These are phyloP conservation scores for Carex pumila DNA, from an alignment of 176 grass and related monocot genomes.

Conservation along the genomic window DNA sequence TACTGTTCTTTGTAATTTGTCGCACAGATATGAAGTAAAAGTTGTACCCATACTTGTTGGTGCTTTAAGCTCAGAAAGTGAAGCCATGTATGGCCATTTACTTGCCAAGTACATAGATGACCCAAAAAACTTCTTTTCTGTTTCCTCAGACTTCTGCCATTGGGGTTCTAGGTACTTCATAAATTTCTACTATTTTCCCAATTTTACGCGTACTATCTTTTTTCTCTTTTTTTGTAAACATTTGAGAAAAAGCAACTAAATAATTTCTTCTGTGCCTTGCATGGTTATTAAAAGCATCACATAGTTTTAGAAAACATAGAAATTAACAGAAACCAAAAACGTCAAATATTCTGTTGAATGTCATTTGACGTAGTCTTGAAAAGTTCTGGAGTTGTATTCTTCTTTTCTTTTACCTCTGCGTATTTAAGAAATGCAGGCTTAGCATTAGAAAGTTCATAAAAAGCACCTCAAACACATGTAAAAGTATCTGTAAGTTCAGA, in stretches of 20 bases:
- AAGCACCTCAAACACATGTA: not conserved
- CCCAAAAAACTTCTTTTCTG: conserved; percentile 84
- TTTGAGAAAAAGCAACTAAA: not conserved
- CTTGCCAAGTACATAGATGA: conserved; percentile 86
- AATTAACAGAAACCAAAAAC: not conserved
- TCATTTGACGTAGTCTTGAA: not conserved
- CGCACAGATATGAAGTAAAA: conserved; percentile 67
- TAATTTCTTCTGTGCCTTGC: not conserved
- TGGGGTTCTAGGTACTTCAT: conserved; percentile 75
- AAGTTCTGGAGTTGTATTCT: not conserved
- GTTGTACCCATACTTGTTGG: conserved; percentile 91
- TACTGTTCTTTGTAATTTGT: conserved; percentile 24
- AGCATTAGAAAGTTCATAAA: not conserved
- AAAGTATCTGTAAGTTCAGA: not conserved
- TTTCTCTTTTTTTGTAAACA: not conserved
- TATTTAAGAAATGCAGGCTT: not conserved
- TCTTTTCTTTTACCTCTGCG: not conserved
- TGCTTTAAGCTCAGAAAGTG: conserved; percentile 63
- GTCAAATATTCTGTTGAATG: not conserved
- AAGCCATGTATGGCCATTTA: conserved; percentile 76
- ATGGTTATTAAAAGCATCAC: not conserved
- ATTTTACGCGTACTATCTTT: conserved; percentile 9
- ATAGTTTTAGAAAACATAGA: not conserved
- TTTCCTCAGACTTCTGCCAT: conserved; percentile 96
- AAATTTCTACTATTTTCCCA: conserved; percentile 6